phyloP scores from a whole-genome alignment of 1,284 basidiomycete genomes.

The Ceratobasidium sp. region DNA sequence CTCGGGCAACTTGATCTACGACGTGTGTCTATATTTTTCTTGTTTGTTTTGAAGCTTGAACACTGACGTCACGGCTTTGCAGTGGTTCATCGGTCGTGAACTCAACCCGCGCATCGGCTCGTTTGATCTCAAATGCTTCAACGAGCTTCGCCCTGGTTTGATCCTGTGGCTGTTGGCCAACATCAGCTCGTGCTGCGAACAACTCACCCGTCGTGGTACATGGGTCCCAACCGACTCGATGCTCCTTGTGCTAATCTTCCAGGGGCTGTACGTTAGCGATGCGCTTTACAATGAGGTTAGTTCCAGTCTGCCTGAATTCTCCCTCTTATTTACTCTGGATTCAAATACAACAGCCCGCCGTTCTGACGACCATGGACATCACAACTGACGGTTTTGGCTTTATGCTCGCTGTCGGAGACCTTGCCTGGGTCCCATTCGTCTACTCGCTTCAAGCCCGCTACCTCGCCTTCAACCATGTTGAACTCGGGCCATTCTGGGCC shows the following conservation, averaged over 20 bases:
- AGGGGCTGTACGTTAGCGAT: conserved; percentile 87
- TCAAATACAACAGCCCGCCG: conserved; percentile 59
- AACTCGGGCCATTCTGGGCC: conserved; percentile 73
- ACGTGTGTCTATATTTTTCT: conserved; percentile 60
- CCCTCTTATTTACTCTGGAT: neutral
- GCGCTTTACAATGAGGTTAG: conserved; percentile 86
- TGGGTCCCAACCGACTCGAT: conserved; percentile 82
- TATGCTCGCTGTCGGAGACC: conserved; percentile 95
- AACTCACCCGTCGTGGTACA: conserved; percentile 80
- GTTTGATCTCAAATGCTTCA: conserved; percentile 98
- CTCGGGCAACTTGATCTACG: conserved; percentile 85
- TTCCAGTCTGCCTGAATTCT: conserved; percentile 22
- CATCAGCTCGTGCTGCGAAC: conserved; percentile 90
- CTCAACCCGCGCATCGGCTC: conserved; percentile 88
- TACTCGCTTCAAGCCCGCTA: conserved; percentile 95
- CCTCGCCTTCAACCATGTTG: conserved; percentile 84
- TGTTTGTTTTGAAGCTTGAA: neutral
- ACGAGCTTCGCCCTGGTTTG: conserved; percentile 92
- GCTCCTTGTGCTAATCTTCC: conserved; percentile 87
- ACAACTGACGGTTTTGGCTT: conserved; percentile 98
- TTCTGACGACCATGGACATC: conserved; percentile 98
- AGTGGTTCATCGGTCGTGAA: conserved; percentile 98
- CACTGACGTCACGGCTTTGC: conserved; percentile 13
- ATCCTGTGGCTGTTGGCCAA: conserved; percentile 94
- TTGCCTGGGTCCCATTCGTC: conserved; percentile 93